Conservation (phyloP, 75 land plant genomes). For the Sequoia sempervirens region DNA sequence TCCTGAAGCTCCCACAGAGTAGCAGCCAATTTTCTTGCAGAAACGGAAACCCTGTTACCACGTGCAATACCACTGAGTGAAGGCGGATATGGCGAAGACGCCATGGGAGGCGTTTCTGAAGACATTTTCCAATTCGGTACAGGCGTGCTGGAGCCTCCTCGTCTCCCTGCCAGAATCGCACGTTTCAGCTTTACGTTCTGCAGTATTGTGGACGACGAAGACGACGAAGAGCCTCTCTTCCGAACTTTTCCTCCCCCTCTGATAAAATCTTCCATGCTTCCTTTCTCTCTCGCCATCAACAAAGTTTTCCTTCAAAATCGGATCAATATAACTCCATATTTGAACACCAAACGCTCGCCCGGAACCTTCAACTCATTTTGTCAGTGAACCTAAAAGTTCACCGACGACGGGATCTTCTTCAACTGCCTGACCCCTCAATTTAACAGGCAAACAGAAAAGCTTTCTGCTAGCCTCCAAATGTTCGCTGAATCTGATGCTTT, state of each 20-base stretch:
- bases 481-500: background rate
- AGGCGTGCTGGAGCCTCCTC: conserved; percentile 46
- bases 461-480: background rate
- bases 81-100: conserved; percentile 14
- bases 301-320: background rate
- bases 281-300: conserved; percentile 23
- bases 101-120: conserved; percentile 17
- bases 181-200: conserved; percentile 40
- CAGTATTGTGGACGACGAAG: conserved; percentile 41
- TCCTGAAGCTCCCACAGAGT: conserved; percentile 76
- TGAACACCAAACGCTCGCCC: background rate
- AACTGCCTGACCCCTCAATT: background rate
- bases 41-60: conserved; percentile 35
- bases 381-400: background rate
- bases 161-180: conserved; percentile 38
- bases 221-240: conserved; percentile 49
- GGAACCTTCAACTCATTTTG: background rate
- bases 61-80: background rate
- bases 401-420: background rate
- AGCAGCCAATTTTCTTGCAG: conserved; percentile 90
- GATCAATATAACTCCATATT: background rate
- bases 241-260: conserved; percentile 36
- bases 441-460: background rate
- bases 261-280: conserved; percentile 13
- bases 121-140: conserved; percentile 44